Evolutionary conservation across 1,139 yeast genomes (phyloP).

Genomic region (Nadsonia starkeyi-henricii): DNA sequence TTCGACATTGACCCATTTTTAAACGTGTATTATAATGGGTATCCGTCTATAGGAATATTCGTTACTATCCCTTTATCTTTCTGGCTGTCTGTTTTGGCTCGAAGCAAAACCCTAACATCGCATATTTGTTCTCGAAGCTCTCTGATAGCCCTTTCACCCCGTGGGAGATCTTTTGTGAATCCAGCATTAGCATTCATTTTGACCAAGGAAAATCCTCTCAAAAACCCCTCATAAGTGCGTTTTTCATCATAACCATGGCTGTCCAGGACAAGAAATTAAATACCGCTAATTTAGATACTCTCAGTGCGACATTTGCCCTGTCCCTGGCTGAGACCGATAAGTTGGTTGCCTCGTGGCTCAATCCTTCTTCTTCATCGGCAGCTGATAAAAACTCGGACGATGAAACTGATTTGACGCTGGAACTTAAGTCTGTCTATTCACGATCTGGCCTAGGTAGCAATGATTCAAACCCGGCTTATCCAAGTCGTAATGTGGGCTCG

Average conservation of each 20-base stretch:
- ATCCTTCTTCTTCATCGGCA: slow-evolving; percentile 9
- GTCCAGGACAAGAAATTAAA: slow-evolving; percentile 7
- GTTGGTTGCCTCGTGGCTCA: slow-evolving; percentile 19
- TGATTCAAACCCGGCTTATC: neutral
- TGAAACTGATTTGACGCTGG: slow-evolving; percentile 1
- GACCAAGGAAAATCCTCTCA: too few species aligned
- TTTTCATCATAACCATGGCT: neutral
- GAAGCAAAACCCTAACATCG: too few species aligned
- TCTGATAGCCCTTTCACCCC: too few species aligned
- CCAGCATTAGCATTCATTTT: too few species aligned
- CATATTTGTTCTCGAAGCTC: too few species aligned
- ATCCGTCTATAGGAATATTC: too few species aligned
- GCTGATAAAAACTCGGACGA: neutral
- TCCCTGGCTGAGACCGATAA: slow-evolving; percentile 15
- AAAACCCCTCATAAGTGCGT: too few species aligned
- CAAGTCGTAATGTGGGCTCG: neutral
- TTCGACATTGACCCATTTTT: too few species aligned
- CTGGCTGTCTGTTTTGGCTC: too few species aligned
- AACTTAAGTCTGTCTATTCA: slow-evolving; percentile 10
- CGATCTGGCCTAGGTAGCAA: slow-evolving; percentile 14
- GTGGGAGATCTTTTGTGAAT: too few species aligned
- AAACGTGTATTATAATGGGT: too few species aligned
- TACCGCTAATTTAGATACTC: slow-evolving; percentile 15
- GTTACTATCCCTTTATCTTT: too few species aligned
- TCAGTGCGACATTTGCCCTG: slow-evolving; percentile 19